Evolutionary conservation across 768 basidiomycete genomes (phyloP).

Genomic region (Cubamyces sp.): DNA sequence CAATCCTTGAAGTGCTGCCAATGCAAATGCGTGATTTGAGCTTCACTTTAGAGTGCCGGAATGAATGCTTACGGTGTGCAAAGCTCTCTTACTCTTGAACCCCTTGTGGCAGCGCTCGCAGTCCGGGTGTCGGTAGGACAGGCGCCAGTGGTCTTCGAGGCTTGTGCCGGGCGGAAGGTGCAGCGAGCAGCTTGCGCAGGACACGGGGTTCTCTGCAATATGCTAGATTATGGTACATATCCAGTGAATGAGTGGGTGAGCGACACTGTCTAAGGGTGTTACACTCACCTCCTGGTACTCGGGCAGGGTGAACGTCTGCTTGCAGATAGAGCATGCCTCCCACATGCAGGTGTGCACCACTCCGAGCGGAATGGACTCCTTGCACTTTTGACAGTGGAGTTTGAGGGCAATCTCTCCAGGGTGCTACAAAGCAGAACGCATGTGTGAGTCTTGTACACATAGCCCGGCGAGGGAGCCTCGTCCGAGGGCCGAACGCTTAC

Average conservation of each 20-base stretch:
- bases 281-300: not conserved
- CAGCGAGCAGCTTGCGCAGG: slow-evolving; percentile 6
- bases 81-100: not conserved
- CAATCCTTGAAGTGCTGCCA: no score
- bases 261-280: no score
- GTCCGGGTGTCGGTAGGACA: slow-evolving; percentile 6
- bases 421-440: no score
- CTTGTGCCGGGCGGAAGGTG: not conserved
- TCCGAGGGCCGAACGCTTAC: no score
- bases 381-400: not conserved
- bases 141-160: slow-evolving; percentile 15
- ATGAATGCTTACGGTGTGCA: not conserved
- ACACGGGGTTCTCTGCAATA: not conserved
- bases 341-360: not conserved
- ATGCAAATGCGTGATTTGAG: no score
- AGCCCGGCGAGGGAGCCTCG: no score
- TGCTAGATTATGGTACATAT: not conserved
- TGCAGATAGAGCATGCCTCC: not conserved
- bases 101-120: slow-evolving; percentile 6
- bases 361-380: not conserved
- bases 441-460: no score
- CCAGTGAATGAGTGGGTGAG: not conserved
- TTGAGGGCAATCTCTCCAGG: not conserved
- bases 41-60: not conserved
- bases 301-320: not conserved